Percentiles rank a stretch among this genome's conserved stretches.
Evolutionary conservation across 495 filamentous ascomycete genomes (phyloP).

Genomic region (Neurospora sp.): DNA sequence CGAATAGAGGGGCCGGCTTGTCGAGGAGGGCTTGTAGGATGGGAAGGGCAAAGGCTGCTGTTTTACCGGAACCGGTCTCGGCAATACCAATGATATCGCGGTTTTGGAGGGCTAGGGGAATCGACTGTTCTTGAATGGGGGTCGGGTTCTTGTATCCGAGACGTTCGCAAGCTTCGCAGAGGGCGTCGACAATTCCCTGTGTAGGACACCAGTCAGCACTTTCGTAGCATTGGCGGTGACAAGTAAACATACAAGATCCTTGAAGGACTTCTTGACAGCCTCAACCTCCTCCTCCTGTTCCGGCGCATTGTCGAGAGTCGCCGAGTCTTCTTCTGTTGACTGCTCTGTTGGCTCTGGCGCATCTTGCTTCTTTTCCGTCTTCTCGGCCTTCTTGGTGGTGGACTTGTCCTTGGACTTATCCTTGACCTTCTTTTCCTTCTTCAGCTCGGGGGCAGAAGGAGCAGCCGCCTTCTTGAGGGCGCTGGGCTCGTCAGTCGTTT

Average conservation of each 20-base stretch:
- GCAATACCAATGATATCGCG: conserved; percentile 88
- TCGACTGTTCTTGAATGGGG: conserved; percentile 63
- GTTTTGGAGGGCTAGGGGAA: conserved; percentile 70
- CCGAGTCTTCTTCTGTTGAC: background rate
- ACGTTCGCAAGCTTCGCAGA: conserved; percentile 75
- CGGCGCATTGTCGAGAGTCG: conserved; percentile 13
- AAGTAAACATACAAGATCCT: conserved; percentile 44
- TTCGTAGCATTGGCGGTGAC: background rate
- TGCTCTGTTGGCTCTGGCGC: conserved; percentile 1
- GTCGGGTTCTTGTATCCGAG: conserved; percentile 80
- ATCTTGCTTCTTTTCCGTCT: conserved; percentile 1
- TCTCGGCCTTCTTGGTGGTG: background rate
- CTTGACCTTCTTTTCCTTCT: background rate
- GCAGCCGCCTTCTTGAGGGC: background rate
- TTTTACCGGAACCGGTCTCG: conserved; percentile 93
- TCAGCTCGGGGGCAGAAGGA: background rate
- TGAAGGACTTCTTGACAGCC: conserved; percentile 55
- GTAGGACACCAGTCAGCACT: background rate
- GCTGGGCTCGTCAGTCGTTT: conserved; percentile 7
- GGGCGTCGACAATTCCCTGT: conserved; percentile 66
- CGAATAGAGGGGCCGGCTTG: conserved; percentile 66
- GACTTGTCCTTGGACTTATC: background rate
- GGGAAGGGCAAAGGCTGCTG: conserved; percentile 78
- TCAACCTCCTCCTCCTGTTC: conserved; percentile 9
- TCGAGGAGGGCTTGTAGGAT: conserved; percentile 83